phyloP scores from a whole-genome alignment of 176 grass and related monocot species.

The Bolboschoenus planiculmis region DNA sequence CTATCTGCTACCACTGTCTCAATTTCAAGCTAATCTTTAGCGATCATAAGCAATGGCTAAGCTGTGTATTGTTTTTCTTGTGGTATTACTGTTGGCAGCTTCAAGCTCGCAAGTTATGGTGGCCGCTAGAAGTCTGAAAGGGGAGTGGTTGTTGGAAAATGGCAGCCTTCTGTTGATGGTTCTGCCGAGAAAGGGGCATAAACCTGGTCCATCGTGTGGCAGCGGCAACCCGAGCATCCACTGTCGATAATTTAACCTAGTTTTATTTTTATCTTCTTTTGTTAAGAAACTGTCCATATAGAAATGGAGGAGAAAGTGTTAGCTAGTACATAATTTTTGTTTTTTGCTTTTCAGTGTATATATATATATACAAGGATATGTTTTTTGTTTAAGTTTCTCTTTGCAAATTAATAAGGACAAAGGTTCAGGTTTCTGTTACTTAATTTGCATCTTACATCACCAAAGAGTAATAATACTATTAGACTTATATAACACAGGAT shows the following conservation, averaged over 20 bases:
- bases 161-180: conserved; percentile 16
- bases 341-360: neutral
- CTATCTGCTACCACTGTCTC: neutral
- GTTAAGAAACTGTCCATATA: neutral
- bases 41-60: neutral
- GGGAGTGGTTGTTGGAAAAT: neutral
- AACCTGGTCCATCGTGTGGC: neutral
- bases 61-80: conserved; percentile 1
- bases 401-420: neutral
- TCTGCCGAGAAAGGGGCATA: conserved; percentile 8
- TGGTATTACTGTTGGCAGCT: neutral
- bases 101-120: neutral
- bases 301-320: neutral
- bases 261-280: neutral
- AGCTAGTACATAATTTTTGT: neutral
- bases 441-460: neutral
- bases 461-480: neutral
- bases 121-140: conserved; percentile 9
- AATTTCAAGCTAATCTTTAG: neutral
- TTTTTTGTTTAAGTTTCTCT: neutral
- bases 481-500: neutral
- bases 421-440: neutral
- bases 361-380: neutral
- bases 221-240: neutral
- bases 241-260: neutral